These are phyloP conservation scores for Nepenthes alata DNA, from an alignment of 179 eudicot genomes.

Conservation along the genomic window DNA sequence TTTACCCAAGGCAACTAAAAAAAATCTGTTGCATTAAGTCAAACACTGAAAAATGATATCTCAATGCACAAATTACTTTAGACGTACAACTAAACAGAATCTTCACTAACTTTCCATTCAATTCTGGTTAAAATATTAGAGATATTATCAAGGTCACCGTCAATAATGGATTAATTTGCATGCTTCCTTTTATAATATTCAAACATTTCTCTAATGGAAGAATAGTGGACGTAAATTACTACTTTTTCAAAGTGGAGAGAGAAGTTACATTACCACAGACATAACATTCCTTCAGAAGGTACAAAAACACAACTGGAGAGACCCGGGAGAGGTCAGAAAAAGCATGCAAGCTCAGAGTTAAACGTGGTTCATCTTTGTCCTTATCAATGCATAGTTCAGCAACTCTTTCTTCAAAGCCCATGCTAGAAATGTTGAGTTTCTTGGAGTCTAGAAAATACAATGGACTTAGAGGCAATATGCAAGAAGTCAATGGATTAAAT, in stretches of 20 bases:
- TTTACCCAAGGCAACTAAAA: no score
- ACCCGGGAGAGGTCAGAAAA: constrained; percentile 69
- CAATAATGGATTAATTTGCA: background rate
- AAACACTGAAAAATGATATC: no score
- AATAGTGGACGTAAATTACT: background rate
- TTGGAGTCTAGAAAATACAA: constrained; percentile 12
- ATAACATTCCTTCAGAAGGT: constrained; percentile 76
- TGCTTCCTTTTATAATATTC: background rate
- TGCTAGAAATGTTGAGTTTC: constrained; percentile 24
- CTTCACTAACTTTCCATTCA: background rate
- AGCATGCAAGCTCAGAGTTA: constrained; percentile 51
- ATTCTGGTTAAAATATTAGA: background rate
- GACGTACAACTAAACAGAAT: background rate
- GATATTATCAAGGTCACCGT: background rate
- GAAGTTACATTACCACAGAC: constrained; percentile 36
- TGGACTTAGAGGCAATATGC: constrained; percentile 4
- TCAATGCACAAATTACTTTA: background rate
- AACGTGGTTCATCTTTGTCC: constrained; percentile 21
- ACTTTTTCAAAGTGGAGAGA: background rate
- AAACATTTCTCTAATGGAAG: background rate
- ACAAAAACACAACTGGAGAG: constrained; percentile 77
- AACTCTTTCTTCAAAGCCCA: constrained; percentile 43
- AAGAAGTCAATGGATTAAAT: background rate
- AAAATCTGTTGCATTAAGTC: no score
- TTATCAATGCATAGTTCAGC: constrained; percentile 11